Conservation (phyloP, 352 stramenopile genomes). For the Pythium phragmiticola region DNA sequence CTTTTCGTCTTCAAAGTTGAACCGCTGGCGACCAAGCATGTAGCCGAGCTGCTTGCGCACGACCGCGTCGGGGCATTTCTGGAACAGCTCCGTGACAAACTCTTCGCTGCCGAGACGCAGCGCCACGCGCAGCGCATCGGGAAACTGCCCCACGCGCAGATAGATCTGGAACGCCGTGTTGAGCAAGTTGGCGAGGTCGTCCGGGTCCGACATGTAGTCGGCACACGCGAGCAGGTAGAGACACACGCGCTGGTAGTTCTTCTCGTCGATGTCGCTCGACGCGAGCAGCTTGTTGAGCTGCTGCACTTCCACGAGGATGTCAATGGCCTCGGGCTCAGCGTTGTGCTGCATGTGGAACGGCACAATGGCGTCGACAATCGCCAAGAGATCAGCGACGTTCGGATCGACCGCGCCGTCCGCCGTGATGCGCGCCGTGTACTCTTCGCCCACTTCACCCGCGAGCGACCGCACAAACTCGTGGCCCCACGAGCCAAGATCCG, state of each 20-base stretch:
- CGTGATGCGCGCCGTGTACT: conserved; percentile 80
- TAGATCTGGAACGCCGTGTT: conserved; percentile 96
- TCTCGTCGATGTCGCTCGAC: conserved; percentile 94
- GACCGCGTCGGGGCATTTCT: conserved; percentile 64
- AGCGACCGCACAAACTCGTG: conserved; percentile 99
- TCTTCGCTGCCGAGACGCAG: conserved; percentile 89
- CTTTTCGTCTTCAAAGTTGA: conserved; percentile 94
- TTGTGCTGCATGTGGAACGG: conserved; percentile 99
- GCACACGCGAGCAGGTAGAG: conserved; percentile 98
- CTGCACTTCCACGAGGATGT: conserved; percentile 99
- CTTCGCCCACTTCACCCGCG: conserved; percentile 96
- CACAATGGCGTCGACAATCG: conserved; percentile 98
- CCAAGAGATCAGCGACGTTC: conserved; percentile 91
- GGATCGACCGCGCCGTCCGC: conserved; percentile 47
- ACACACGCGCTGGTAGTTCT: conserved; percentile 98
- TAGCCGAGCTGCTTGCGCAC: conserved; percentile 93
- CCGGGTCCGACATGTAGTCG: conserved; percentile 98
- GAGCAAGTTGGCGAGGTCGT: conserved; percentile 93
- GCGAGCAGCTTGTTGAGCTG: conserved; percentile 94
- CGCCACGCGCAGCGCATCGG: conserved; percentile 96
- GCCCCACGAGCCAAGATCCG: conserved; percentile 95
- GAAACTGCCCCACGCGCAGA: conserved; percentile 91
- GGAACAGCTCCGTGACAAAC: conserved; percentile 74
- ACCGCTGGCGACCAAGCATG: conserved; percentile 93
- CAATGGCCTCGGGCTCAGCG: conserved; percentile 98